Conservation (phyloP, 805 yeast genomes). For the Candida verbasci region DNA sequence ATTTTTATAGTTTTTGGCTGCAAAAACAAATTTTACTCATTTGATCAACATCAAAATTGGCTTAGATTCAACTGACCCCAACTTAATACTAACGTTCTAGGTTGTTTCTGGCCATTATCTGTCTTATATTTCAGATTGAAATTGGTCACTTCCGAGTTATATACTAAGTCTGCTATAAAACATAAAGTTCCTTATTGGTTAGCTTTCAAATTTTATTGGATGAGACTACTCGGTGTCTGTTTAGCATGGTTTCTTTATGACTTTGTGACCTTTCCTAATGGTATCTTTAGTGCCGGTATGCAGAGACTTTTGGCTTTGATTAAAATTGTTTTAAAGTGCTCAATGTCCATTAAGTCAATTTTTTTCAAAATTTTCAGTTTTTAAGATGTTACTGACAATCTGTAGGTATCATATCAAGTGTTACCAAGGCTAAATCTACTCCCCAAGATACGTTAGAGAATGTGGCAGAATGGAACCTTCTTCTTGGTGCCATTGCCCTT, state of each 20-base stretch:
- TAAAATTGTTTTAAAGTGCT: no score
- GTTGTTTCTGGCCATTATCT: slow-evolving; percentile 63
- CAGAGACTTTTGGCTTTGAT: slow-evolving; percentile 40
- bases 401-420: no score
- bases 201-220: slow-evolving; percentile 65
- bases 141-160: slow-evolving; percentile 63
- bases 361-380: slow-evolving; percentile 44
- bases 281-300: no score
- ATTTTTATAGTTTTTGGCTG: no score
- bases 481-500: slow-evolving; percentile 59
- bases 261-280: slow-evolving; percentile 77
- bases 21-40: no score
- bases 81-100: neutral
- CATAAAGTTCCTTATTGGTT: slow-evolving; percentile 49
- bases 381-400: no score
- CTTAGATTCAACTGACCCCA: no score
- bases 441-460: slow-evolving; percentile 37
- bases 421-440: slow-evolving; percentile 17
- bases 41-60: no score
- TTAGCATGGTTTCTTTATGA: slow-evolving; percentile 79
- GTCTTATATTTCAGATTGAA: slow-evolving; percentile 69
- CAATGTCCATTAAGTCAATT: no score
- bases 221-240: slow-evolving; percentile 62
- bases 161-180: slow-evolving; percentile 60
- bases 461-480: slow-evolving; percentile 70